Evolutionary conservation across 306 rosid genomes (phyloP).

Genomic region (Purshia tridentata): DNA sequence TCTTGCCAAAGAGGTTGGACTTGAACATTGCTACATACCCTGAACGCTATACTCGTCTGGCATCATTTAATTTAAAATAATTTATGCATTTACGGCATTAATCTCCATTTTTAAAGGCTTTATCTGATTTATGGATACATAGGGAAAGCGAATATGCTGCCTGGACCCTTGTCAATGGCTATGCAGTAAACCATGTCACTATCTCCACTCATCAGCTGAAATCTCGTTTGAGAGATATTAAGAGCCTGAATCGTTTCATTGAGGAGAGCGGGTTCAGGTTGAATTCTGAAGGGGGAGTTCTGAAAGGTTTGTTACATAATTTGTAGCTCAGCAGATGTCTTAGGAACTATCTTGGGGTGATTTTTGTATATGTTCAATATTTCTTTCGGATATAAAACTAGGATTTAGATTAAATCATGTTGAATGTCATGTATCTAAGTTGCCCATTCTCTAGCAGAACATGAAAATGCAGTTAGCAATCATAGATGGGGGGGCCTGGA

Average conservation of each 20-base stretch:
- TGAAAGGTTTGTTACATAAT: conserved; percentile 59
- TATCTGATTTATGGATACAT: conserved; percentile 16
- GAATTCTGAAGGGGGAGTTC: conserved; percentile 88
- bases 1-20: neutral
- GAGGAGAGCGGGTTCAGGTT: conserved; percentile 73
- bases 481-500: too few species aligned
- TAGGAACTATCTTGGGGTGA: neutral
- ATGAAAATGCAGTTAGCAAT: neutral
- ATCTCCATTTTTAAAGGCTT: conserved; percentile 11
- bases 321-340: neutral
- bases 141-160: conserved; percentile 99
- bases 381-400: neutral
- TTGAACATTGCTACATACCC: neutral
- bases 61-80: neutral
- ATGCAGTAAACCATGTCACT: conserved; percentile 87
- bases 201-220: conserved; percentile 80
- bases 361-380: neutral
- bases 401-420: neutral
- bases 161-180: conserved; percentile 92
- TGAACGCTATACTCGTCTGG: neutral
- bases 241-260: conserved; percentile 68
- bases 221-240: conserved; percentile 62
- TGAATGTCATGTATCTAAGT: neutral
- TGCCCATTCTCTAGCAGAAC: neutral
- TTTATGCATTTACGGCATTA: neutral